Evolutionary conservation across 2,329 filamentous ascomycete species (phyloP), one percentile per base, ranked within the genome.

Genomic region (Fusarium sp.): DNA sequence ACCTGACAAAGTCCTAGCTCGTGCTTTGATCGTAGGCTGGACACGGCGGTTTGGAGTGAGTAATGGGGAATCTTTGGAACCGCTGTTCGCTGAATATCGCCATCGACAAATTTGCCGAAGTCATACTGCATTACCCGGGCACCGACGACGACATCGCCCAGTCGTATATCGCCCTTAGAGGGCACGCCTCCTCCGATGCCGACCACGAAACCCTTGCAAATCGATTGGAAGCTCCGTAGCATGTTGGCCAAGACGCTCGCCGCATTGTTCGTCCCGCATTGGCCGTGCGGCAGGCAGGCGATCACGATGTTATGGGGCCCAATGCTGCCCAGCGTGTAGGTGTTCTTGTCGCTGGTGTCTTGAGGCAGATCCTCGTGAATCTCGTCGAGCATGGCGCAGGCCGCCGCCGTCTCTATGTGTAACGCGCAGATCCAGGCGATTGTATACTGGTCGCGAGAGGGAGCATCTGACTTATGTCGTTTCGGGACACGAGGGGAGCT

Each of bases 211-310:
- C 73, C 63, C 1, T 69, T 1, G 0, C 48, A n/a, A 0, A 77
- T 64, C 0, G 37, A 50, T 0, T 41, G 88, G 67, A 84, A 91
- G 39, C 92, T 88, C 9, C 70, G 9, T 2, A 5, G n/a, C 3
- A 76, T 2, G 1, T 72, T 14, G 0, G n/a, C 72, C 84, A 71
- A n/a, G 0, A 80, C 79, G 0, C 39, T 75, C 0, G 79, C 72
- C 0, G 80, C 78, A 2, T 75, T 77, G 6, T 74, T 79, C 0
- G 60, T 77, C 0, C 79, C 79, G 2, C 80, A 79, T 9, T 74
- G 64, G 0, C 60, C 64, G 1, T 11, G 11, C 1, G 78, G 80
- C 1, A 81, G 9, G 6, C 78, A 80, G 1, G 76, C 77, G n/a
- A 81, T 73, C 7, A 78, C 80, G 18, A 81, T 29, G 1, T 81